Evolutionary conservation across 2,329 filamentous ascomycete species (phyloP), one percentile per base, ranked within the genome.

Genomic region (Zasmidium angulare): DNA sequence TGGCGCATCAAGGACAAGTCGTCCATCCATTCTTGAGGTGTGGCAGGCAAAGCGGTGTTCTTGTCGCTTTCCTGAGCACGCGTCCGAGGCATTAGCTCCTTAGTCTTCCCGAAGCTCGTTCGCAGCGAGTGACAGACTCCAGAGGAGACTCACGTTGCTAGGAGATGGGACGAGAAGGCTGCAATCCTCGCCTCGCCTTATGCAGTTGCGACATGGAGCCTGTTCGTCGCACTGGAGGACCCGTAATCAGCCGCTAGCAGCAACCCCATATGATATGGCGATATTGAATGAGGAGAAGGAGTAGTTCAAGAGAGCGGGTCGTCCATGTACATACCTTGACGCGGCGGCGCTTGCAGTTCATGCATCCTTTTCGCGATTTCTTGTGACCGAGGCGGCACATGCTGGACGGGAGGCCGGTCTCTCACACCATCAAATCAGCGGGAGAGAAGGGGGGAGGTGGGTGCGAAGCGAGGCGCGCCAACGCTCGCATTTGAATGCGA

Each of bases 361-460:
- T 56, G 29, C 61, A 63, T 22, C 57, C 61, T 36, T 53, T 60
- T 21, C 57, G 50, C 17, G 50, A 55, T 24, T 63, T 60, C 22
- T 63, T 63, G 40, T 60, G 57, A 23, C 61, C 61, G 29, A 63
- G 50, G 17, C 50, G 53, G 57, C 55, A 55, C 59, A 61, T 61
- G 17, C 21, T 56, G 46, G 11, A n/a, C n/a, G n/a, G n/a, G n/a
- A 29, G 26, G 40, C 40, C 36, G 36, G 36, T 43, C 26, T 43
- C 36, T 43, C 36, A 43, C 36, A 43, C 36, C 36, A 43, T 43
- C n/a, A 23, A 26, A 22, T n/a, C n/a, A n/a, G n/a, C n/a, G n/a
- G n/a, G n/a, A n/a, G n/a, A n/a, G n/a, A n/a, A 47, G 19, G 24
- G 20, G 50, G 36, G 36, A 19, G 36, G 36, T 43, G 12, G 24